These are phyloP conservation scores for Colletotrichum sp. DNA, from an alignment of 2,329 filamentous ascomycete species.

Conservation along the genomic window DNA sequence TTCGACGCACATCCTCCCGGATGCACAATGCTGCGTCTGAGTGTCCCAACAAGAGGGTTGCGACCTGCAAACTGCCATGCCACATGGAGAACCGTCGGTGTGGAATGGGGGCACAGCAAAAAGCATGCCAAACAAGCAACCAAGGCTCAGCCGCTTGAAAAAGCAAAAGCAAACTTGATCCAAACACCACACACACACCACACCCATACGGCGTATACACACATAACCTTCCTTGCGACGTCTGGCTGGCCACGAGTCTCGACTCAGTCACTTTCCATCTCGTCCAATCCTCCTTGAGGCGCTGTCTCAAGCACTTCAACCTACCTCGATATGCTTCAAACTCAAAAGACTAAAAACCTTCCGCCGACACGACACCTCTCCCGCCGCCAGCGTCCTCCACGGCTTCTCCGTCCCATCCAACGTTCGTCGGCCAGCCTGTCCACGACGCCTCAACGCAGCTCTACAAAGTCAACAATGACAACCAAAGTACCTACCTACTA, in stretches of 20 bases:
- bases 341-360: background rate
- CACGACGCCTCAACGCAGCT: background rate
- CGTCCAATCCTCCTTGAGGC: background rate
- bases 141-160: background rate
- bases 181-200: background rate
- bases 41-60: background rate
- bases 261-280: background rate
- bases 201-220: no score
- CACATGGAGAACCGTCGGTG: background rate
- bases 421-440: background rate
- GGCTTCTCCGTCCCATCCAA: background rate
- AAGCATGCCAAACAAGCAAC: background rate
- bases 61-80: constrained; percentile 10
- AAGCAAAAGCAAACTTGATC: background rate
- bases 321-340: constrained; percentile 4
- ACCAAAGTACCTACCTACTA: background rate
- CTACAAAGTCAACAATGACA: background rate
- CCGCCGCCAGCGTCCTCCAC: background rate
- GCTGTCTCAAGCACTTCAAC: background rate
- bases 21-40: background rate
- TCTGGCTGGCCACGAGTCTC: background rate
- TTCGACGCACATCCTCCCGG: background rate
- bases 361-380: background rate
- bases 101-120: background rate
- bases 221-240: background rate